A percentile compares a stretch with the other conserved stretches of the same genome.
These are phyloP conservation scores for Triangularia setosa DNA, from an alignment of 2,329 filamentous ascomycete genomes.

Conservation along the genomic window DNA sequence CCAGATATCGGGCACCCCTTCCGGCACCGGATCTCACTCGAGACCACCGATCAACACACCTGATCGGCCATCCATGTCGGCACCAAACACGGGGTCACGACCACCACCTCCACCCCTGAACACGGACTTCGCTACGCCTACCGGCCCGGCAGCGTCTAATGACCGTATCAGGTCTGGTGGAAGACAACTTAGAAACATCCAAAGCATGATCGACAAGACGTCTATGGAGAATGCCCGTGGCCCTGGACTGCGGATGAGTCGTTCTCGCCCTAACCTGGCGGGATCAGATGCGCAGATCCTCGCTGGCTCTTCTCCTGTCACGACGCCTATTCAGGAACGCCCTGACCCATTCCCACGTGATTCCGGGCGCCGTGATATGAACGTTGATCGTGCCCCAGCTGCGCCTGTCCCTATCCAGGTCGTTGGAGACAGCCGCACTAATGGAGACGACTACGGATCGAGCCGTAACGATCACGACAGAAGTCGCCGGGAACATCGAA, in stretches of 20 bases:
- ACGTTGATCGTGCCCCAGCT: slow-evolving; percentile 26
- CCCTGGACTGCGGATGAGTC: slow-evolving; percentile 15
- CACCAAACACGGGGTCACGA: slow-evolving; percentile 25
- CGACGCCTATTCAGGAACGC: slow-evolving; percentile 48
- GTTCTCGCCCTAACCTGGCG: slow-evolving; percentile 35
- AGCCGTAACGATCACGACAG: slow-evolving; percentile 41
- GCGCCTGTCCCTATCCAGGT: slow-evolving; percentile 31
- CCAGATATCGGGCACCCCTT: slow-evolving; percentile 38
- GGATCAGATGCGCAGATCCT: slow-evolving; percentile 55
- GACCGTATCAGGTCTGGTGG: slow-evolving; percentile 38
- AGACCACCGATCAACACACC: slow-evolving; percentile 28
- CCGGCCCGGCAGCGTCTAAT: slow-evolving; percentile 34
- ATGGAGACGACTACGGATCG: slow-evolving; percentile 36
- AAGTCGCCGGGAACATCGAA: slow-evolving; percentile 41
- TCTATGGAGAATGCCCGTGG: slow-evolving; percentile 31
- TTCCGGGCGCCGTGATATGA: slow-evolving; percentile 32
- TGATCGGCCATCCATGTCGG: slow-evolving; percentile 24
- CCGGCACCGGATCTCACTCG: slow-evolving; percentile 20
- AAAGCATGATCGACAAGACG: slow-evolving; percentile 53
- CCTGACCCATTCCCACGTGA: slow-evolving; percentile 37
- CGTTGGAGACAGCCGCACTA: slow-evolving; percentile 29
- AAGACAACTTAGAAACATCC: slow-evolving; percentile 57
- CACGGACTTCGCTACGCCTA: slow-evolving; percentile 29
- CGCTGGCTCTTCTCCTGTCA: slow-evolving; percentile 49
- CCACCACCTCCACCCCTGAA: slow-evolving; percentile 29